phyloP scores from a whole-genome alignment of 495 filamentous ascomycete species.

The Hyaloscypha hepaticicola region DNA sequence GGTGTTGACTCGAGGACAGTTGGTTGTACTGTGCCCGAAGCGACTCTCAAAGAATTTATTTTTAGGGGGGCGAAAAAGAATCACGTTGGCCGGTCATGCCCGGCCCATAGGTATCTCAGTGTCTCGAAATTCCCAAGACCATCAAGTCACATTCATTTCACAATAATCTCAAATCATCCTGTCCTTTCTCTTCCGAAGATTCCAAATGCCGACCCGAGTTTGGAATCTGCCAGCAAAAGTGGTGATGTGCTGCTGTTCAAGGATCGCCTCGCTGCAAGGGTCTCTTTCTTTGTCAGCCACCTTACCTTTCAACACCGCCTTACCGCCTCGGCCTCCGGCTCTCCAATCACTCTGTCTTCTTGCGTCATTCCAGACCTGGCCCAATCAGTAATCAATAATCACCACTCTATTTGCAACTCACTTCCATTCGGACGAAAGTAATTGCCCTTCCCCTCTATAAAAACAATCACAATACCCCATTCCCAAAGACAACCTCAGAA shows the following conservation, averaged over 20 bases:
- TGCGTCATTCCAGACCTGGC: not conserved
- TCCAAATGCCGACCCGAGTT: conserved; percentile 18
- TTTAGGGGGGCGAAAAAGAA: not conserved
- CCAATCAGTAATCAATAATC: conserved; percentile 6
- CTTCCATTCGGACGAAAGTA: not conserved
- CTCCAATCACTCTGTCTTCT: not conserved
- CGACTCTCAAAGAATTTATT: not conserved
- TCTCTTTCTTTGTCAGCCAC: not conserved
- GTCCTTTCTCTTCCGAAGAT: not conserved
- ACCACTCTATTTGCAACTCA: not conserved
- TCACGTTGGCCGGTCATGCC: not conserved
- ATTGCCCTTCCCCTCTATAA: conserved; percentile 7
- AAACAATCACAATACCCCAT: conserved; percentile 3
- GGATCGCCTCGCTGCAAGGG: not conserved
- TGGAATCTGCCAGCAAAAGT: conserved; percentile 15
- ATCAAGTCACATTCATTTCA: not conserved
- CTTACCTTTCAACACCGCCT: not conserved
- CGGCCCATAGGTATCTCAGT: not conserved
- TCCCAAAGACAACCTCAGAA: conserved; percentile 7
- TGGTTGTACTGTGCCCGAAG: conserved; percentile 1
- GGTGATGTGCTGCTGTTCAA: not conserved
- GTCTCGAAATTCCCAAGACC: not conserved
- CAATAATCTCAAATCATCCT: not conserved
- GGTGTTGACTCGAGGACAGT: not conserved
- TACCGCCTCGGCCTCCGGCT: not conserved